phyloP scores from a whole-genome alignment of 208 protist species.

The Trypanosomatidae sp. region DNA sequence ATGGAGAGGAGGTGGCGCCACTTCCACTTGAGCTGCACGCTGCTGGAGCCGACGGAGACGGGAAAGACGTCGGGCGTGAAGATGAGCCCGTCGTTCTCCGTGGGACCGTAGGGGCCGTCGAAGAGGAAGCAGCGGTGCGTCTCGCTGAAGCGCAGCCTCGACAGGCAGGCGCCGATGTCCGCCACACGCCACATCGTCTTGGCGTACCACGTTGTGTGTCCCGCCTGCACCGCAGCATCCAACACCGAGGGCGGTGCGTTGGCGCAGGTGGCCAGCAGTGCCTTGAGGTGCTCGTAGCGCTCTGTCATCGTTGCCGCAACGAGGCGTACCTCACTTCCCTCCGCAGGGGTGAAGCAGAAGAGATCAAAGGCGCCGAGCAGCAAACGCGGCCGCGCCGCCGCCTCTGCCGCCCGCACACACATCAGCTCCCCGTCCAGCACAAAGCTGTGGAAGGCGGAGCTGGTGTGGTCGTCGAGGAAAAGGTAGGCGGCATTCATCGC shows the following conservation, averaged over 20 bases:
- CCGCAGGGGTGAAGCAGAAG: conserved; percentile 25
- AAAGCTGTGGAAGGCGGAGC: conserved; percentile 21
- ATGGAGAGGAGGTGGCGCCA: conserved; percentile 75
- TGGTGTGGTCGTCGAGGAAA: conserved; percentile 34
- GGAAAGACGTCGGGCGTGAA: conserved; percentile 77
- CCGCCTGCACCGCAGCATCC: too few relatives aligned
- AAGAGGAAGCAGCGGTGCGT: conserved; percentile 37
- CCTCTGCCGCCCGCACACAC: conserved; percentile 11
- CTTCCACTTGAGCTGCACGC: conserved; percentile 82
- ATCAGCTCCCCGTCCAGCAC: conserved; percentile 74
- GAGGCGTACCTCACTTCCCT: conserved; percentile 9
- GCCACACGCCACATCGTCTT: conserved; percentile 64
- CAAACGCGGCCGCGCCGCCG: neutral
- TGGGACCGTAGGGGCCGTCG: conserved; percentile 40
- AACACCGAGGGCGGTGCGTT: neutral
- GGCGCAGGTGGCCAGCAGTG: conserved; percentile 27
- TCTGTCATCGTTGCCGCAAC: conserved; percentile 30
- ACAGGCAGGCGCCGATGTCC: conserved; percentile 37
- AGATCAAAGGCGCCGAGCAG: conserved; percentile 60
- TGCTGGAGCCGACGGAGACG: conserved; percentile 54
- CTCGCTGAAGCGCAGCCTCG: conserved; percentile 20
- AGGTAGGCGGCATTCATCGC: conserved; percentile 58
- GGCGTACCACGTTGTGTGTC: conserved; percentile 37
- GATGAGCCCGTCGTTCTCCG: conserved; percentile 78
- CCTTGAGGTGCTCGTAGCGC: conserved; percentile 38